A percentile compares a stretch with the other conserved stretches of the same genome.
Conservation (phyloP, 2,329 filamentous ascomycete species). For the Aulographum hederae region DNA sequence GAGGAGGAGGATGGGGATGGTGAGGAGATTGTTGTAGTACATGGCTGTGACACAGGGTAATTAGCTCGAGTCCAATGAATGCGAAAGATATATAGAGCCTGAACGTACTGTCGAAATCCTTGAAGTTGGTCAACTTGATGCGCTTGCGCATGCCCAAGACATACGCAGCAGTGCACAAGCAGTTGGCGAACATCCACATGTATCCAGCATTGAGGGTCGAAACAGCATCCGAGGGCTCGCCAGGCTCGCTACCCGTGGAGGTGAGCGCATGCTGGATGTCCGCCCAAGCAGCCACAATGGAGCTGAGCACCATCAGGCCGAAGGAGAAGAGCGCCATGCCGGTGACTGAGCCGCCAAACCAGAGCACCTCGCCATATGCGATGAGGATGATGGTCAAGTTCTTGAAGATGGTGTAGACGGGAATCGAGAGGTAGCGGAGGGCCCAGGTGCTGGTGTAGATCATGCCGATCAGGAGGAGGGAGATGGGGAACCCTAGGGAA, state of each 20-base stretch:
- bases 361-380: constrained; percentile 92
- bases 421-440: constrained; percentile 88
- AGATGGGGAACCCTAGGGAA: constrained; percentile 80
- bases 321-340: constrained; percentile 82
- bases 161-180: constrained; percentile 82
- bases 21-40: constrained; percentile 99
- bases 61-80: constrained; percentile 4
- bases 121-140: constrained; percentile 99
- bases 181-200: constrained; percentile 95
- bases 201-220: constrained; percentile 90
- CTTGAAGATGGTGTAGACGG: constrained; percentile 99
- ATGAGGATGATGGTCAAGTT: constrained; percentile 98
- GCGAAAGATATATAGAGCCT: neutral
- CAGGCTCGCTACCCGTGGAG: constrained; percentile 31
- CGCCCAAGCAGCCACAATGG: constrained; percentile 88
- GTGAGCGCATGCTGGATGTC: constrained; percentile 77
- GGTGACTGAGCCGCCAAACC: constrained; percentile 89
- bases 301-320: constrained; percentile 89
- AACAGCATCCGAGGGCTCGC: constrained; percentile 53
- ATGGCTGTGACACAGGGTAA: constrained; percentile 45
- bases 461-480: constrained; percentile 91
- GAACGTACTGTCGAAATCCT: constrained; percentile 89
- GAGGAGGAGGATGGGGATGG: constrained; percentile 75
- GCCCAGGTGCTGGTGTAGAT: constrained; percentile 97
- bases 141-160: constrained; percentile 90